Base-by-base conservation (phyloP, 768 basidiomycete genomes). In the Russula sp. region DNA sequence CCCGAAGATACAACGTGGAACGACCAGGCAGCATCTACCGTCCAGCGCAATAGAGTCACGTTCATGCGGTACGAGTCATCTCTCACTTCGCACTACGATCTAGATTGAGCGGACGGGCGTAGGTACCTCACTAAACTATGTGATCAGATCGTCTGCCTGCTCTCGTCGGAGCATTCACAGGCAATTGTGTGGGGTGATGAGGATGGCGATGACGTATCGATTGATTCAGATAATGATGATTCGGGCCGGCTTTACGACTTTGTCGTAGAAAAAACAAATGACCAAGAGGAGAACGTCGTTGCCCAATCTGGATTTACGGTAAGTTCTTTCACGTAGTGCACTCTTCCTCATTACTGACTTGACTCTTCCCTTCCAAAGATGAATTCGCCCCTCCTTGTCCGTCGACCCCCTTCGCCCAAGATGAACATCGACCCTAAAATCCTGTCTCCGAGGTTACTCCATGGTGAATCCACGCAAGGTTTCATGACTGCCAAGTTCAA, bases 1-100 rank as follows among this genome's bases (percentile, higher is more conserved):
- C 84, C 84, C 0, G 82, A 86, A 61, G 75, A 81, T 35, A 75
- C 72, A 1, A 85, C 84, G 0, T 86, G 84, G 85, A 69, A 79
- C 42, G 83, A 84, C 68, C 70, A 74, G 16, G 78, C 81, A 0
- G 52, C 71, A 7, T 72, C 77, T 1, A 71, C 81, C 4, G 76
- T 82, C 51, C 68, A 75, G 38, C 76, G 80, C 14, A 86, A 84
- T 69, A 75, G 84, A 9, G 73, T 80, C 5, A 83, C 84, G 0
- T 86, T 86, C 66, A 85, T 86, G 81, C 71, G 84, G 84, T 82
- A 70, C 25, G 71, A 59, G 14, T 35, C 49, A 54, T 32, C n/a
- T 29, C 29, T 51, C 9, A 22, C 4, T 14, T 45, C 14, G 7
- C 6, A 16, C 7, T 41, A 2, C 29, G 2, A 18, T 7, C 39